Evolutionary conservation across 164 flowering plant genomes (phyloP).

Genomic region (Kalanchoe fedtschenkoi): DNA sequence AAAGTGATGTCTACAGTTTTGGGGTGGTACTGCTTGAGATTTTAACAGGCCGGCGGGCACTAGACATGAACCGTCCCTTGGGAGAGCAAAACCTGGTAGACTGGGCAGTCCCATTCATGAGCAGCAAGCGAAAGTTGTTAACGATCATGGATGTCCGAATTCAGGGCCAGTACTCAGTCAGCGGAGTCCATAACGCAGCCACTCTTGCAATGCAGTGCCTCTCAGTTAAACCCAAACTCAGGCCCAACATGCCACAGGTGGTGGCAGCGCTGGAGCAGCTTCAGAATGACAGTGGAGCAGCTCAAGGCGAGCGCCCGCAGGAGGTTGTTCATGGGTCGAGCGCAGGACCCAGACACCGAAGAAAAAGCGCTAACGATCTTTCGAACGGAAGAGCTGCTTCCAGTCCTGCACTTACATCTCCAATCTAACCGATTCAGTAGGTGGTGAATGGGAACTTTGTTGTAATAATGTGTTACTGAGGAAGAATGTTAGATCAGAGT

Average conservation of each 20-base stretch:
- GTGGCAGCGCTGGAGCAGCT: slow-evolving; percentile 4
- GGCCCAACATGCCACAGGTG: slow-evolving; percentile 3
- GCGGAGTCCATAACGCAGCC: slow-evolving; percentile 4
- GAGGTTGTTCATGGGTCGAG: background rate
- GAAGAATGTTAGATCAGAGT: too few relatives aligned
- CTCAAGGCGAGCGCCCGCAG: background rate
- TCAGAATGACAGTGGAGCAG: background rate
- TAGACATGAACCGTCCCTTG: slow-evolving; percentile 8
- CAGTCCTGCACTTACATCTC: slow-evolving; percentile 4
- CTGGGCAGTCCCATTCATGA: slow-evolving; percentile 5
- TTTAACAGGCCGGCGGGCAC: slow-evolving; percentile 7
- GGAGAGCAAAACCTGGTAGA: slow-evolving; percentile 10
- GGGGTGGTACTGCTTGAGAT: slow-evolving; percentile 8
- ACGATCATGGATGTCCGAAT: slow-evolving; percentile 8
- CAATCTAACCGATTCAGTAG: background rate
- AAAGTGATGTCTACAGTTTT: slow-evolving; percentile 8
- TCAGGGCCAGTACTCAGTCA: slow-evolving; percentile 6
- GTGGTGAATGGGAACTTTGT: too few relatives aligned
- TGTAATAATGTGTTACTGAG: too few relatives aligned
- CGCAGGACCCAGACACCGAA: slow-evolving; percentile 1
- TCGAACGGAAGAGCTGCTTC: slow-evolving; percentile 1
- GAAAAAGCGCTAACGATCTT: background rate
- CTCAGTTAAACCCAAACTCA: slow-evolving; percentile 5
- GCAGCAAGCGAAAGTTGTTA: slow-evolving; percentile 6
- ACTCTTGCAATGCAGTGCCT: slow-evolving; percentile 4